Evolutionary conservation across 1,284 basidiomycete genomes (phyloP), one percentile per base, ranked within the genome.

Genomic region (Neonothopanus nambi): DNA sequence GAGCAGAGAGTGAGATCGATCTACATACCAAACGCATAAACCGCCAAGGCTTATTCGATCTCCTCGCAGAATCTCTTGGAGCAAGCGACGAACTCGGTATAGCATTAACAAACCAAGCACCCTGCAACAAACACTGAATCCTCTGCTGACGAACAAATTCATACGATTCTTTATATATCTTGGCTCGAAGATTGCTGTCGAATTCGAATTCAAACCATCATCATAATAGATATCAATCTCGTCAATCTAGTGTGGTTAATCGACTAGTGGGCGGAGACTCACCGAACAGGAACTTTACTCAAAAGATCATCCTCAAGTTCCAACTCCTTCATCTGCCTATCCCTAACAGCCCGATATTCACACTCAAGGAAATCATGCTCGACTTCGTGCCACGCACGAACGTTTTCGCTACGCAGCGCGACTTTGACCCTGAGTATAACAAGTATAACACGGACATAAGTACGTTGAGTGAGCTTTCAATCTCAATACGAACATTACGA

Each of bases 141-240:
- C 95, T 80, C 71, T 98, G 95, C 66, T 93, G 89, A 26, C 89
- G 80, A 24, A 98, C 88, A 63, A 97, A 96, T 64, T 96, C 94
- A 63, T 87, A 94, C 13, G 93, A 95, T 66, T 98, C 95, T 61
- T 87, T 90, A 72, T 92, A 91, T 36, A 98, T 77, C 63, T 92
- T 91, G 24, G 87, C 88, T 37, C 93, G 84, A 51, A 98, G 72
- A 67, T 92, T 94, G 52, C 91, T 93, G 60, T 4, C 5, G 23
- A 24, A 43, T n/a, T n/a, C n/a, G n/a, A n/a, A n/a, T n/a, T n/a
- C n/a, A n/a, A n/a, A n/a, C n/a, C n/a, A n/a, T n/a, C n/a, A n/a
- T n/a, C n/a, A n/a, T n/a, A n/a, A n/a, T n/a, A 26, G 2, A 23
- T 18, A 23, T 24, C 17, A 11, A n/a, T 18, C 13, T 21, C 6